Evolutionary conservation across 73 alveolate species (phyloP).

Genomic region (Breviolum minutum): DNA sequence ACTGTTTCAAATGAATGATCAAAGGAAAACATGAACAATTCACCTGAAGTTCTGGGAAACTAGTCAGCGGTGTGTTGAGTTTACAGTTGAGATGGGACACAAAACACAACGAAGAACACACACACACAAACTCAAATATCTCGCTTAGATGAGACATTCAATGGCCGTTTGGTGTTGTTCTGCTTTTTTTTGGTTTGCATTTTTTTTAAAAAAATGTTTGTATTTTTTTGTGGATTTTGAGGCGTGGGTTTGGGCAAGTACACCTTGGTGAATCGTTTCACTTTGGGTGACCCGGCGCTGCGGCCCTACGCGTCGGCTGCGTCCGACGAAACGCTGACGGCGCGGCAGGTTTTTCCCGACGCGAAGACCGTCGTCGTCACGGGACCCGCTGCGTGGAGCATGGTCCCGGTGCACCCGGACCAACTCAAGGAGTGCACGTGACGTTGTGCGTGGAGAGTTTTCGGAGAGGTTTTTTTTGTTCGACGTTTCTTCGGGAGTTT

Average conservation of each 20-base stretch:
- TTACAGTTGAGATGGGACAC: no score
- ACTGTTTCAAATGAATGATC: no score
- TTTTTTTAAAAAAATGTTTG: no score
- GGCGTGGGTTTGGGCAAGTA: slow-evolving; percentile 10
- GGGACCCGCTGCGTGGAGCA: slow-evolving; percentile 8
- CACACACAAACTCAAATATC: neutral
- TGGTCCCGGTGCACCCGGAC: slow-evolving; percentile 49
- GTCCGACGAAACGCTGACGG: neutral
- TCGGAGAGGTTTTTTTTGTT: neutral
- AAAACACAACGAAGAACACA: no score
- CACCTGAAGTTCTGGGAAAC: no score
- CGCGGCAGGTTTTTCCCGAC: neutral
- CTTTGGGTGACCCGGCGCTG: slow-evolving; percentile 57
- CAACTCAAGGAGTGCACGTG: slow-evolving; percentile 15
- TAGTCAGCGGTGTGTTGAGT: no score
- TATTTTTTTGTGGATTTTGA: neutral
- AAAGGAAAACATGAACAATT: no score
- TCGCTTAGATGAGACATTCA: no score
- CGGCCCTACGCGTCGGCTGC: neutral
- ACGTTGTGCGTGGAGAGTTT: neutral
- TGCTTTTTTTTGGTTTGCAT: no score
- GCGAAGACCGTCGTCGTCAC: no score
- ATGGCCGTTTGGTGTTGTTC: no score
- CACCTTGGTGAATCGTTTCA: slow-evolving; percentile 61
- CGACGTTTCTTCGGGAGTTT: no score